These are phyloP conservation scores for Clarkia xantiana DNA, from an alignment of 345 rosid genomes.

Conservation along the genomic window DNA sequence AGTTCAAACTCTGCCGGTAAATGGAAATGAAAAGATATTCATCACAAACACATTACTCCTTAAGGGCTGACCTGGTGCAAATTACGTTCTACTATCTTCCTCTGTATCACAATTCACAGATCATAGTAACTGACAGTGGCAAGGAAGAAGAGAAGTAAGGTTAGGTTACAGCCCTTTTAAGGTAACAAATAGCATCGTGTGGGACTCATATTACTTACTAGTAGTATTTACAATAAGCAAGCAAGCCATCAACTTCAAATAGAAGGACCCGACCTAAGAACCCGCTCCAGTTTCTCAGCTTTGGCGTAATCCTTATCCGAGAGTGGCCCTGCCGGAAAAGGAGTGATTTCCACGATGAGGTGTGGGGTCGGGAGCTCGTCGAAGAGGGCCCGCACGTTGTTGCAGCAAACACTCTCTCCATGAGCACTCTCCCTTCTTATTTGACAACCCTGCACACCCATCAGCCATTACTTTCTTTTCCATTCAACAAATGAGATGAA, in stretches of 20 bases:
- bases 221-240: neutral
- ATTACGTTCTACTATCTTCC: too few species aligned
- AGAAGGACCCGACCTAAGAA: slow-evolving; percentile 67
- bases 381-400: slow-evolving; percentile 86
- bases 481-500: too few species aligned
- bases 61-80: too few species aligned
- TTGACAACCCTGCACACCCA: slow-evolving; percentile 69
- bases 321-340: slow-evolving; percentile 83
- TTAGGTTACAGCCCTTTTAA: neutral
- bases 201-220: neutral
- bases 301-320: slow-evolving; percentile 62
- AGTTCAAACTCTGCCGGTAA: too few species aligned
- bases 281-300: slow-evolving; percentile 85
- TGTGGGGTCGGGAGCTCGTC: slow-evolving; percentile 97
- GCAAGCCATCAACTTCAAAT: slow-evolving; percentile 24
- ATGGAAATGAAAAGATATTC: too few species aligned
- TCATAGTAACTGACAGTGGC: neutral
- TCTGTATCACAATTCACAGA: slow-evolving; percentile 9
- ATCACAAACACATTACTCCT: too few species aligned
- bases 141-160: neutral
- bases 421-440: slow-evolving; percentile 91
- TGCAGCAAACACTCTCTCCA: slow-evolving; percentile 92
- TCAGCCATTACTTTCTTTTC: neutral
- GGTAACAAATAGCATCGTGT: neutral
- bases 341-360: slow-evolving; percentile 59